Evolutionary conservation across 169 alveolate genomes (phyloP), one percentile per base, ranked within the genome.

Genomic region (Eimeria acervulina): DNA sequence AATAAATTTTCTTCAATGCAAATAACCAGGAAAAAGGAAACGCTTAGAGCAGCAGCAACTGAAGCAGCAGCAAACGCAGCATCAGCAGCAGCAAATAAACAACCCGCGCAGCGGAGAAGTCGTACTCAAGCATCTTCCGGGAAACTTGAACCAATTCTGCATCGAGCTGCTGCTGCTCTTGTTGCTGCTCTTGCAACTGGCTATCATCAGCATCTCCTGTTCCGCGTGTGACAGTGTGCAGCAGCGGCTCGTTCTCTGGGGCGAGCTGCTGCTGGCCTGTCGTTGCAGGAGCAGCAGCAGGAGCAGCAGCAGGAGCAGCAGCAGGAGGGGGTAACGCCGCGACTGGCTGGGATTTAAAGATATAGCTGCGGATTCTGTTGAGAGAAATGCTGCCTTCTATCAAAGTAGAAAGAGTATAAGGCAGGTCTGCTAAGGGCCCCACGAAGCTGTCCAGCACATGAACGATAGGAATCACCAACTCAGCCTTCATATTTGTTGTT

Each of bases 401-500:
- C 23, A 80, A 19, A 33, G 68, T 78, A 68, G 68, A 28, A 5
- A 92, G 23, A 5, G 92, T 63, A 40, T 92, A 80, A 12, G 96
- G 96, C 51, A 92, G 31, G 52, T 76, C 91, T 52, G 92, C 87
- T 19, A 92, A 28, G 28, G 96, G 96, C 33, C 96, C 96, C 31
- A 92, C 80, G 38, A 76, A 78, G 40, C 38, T 76, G 38, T 80
- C 96, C 83, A 92, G 68, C 5, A 80, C 84, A 40, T 92, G 92
- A 40, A 92, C 78, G 26, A 80, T 83, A 3, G 96, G 96, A 28
- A 92, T 80, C 33, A 87, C 96, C 8, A 92, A 80, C 23, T 72
- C 95, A 6, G 95, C 90, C 7, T 72, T 61, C 42, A 91, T 59
- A 33, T 31, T 63, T 23, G 74, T 63, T n/a, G 88, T n/a, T 90